Evolutionary conservation across 345 rosid species (phyloP).

Genomic region (Iberis pinnata): DNA sequence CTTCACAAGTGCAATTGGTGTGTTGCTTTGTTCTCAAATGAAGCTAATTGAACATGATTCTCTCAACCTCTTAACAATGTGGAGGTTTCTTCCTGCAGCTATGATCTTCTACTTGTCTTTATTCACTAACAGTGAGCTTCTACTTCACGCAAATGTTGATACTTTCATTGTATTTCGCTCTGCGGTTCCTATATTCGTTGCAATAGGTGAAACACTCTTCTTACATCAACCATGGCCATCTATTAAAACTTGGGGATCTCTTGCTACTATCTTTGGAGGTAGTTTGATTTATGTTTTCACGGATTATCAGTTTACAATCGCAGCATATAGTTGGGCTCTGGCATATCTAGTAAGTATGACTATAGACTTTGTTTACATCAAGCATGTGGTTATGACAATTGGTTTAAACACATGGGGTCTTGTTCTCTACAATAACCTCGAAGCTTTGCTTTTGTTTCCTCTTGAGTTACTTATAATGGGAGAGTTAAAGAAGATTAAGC

Average conservation of each 20-base stretch:
- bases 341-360: slow-evolving; percentile 81
- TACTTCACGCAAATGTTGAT: slow-evolving; percentile 83
- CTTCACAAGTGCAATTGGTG: slow-evolving; percentile 76
- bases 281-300: slow-evolving; percentile 72
- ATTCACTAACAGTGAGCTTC: slow-evolving; percentile 87
- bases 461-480: slow-evolving; percentile 82
- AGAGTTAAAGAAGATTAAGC: slow-evolving; percentile 67
- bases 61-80: slow-evolving; percentile 62
- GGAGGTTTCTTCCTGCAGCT: slow-evolving; percentile 91
- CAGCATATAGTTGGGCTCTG: slow-evolving; percentile 69
- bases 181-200: slow-evolving; percentile 70
- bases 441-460: slow-evolving; percentile 75
- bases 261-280: slow-evolving; percentile 82
- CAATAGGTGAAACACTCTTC: slow-evolving; percentile 71
- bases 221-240: slow-evolving; percentile 82
- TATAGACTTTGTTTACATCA: slow-evolving; percentile 83
- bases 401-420: slow-evolving; percentile 89
- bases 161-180: slow-evolving; percentile 84
- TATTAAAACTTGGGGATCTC: slow-evolving; percentile 63
- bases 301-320: slow-evolving; percentile 71
- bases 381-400: slow-evolving; percentile 82
- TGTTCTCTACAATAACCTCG: slow-evolving; percentile 81
- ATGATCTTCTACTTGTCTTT: slow-evolving; percentile 73
- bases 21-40: slow-evolving; percentile 44
- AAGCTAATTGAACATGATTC: slow-evolving; percentile 59